phyloP scores from a whole-genome alignment of 345 rosid species.

The Citrus trifoliata region DNA sequence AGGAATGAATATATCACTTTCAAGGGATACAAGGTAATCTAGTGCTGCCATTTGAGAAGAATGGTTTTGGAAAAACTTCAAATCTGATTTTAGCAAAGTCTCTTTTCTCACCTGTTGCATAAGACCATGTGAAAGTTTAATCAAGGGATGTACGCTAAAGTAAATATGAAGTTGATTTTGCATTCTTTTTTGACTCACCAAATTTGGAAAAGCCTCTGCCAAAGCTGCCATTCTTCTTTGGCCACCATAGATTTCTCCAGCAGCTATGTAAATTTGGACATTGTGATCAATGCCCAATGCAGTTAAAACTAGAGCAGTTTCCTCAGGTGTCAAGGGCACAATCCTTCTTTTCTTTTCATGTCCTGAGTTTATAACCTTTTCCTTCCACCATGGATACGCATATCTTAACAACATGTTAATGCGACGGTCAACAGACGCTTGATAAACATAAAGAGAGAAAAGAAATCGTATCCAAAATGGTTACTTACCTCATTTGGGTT shows the following conservation, averaged over 20 bases:
- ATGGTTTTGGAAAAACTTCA: slow-evolving; percentile 65
- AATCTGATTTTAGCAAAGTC: slow-evolving; percentile 62
- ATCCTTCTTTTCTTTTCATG: slow-evolving; percentile 81
- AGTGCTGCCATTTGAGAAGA: slow-evolving; percentile 93
- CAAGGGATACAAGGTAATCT: slow-evolving; percentile 84
- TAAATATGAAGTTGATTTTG: not conserved
- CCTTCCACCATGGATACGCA: slow-evolving; percentile 87
- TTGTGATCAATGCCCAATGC: slow-evolving; percentile 74
- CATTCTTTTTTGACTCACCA: slow-evolving; percentile 46
- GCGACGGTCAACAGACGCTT: slow-evolving; percentile 10
- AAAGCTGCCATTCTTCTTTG: slow-evolving; percentile 66
- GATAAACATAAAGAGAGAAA: not conserved
- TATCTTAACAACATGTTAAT: slow-evolving; percentile 41
- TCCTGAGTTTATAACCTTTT: slow-evolving; percentile 80
- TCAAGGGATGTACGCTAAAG: not conserved
- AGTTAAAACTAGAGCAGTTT: slow-evolving; percentile 72
- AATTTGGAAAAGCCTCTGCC: slow-evolving; percentile 62
- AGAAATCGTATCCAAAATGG: not conserved
- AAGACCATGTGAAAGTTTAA: not conserved
- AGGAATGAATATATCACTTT: slow-evolving; percentile 90
- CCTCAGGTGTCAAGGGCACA: slow-evolving; percentile 98
- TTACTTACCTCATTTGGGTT: slow-evolving; percentile 84
- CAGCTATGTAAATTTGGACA: slow-evolving; percentile 88
- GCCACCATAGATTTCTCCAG: slow-evolving; percentile 95
- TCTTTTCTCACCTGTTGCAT: slow-evolving; percentile 79